A percentile compares a stretch with the other conserved stretches of the same genome.
These are phyloP conservation scores for Pestalotiopsis sp. DNA, from an alignment of 2,329 filamentous ascomycete species.

Conservation along the genomic window DNA sequence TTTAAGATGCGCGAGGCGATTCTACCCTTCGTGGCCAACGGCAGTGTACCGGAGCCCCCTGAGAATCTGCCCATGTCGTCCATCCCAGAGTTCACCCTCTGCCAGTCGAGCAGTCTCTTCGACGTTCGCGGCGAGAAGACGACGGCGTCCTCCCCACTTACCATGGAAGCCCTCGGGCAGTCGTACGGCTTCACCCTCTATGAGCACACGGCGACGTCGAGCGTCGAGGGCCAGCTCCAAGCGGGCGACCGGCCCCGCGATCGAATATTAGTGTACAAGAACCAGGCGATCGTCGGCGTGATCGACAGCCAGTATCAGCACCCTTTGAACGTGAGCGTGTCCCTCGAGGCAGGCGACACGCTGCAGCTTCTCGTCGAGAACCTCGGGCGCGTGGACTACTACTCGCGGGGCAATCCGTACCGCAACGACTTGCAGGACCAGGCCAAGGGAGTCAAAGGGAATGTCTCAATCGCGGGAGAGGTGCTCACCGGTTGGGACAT, in stretches of 20 bases:
- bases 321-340: slow-evolving; percentile 39
- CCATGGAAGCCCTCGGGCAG: slow-evolving; percentile 49
- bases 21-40: slow-evolving; percentile 35
- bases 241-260: slow-evolving; percentile 43
- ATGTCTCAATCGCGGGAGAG: slow-evolving; percentile 41
- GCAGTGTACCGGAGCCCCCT: slow-evolving; percentile 40
- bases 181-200: slow-evolving; percentile 48
- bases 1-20: slow-evolving; percentile 41
- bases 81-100: slow-evolving; percentile 39
- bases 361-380: slow-evolving; percentile 51
- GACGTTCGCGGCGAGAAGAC: slow-evolving; percentile 31
- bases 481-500: slow-evolving; percentile 41
- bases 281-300: slow-evolving; percentile 41
- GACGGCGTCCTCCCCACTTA: slow-evolving; percentile 32
- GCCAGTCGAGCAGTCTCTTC: slow-evolving; percentile 41
- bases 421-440: slow-evolving; percentile 41
- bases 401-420: slow-evolving; percentile 34
- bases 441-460: slow-evolving; percentile 46
- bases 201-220: slow-evolving; percentile 32
- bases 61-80: slow-evolving; percentile 32
- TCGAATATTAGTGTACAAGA: slow-evolving; percentile 50
- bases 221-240: slow-evolving; percentile 34
- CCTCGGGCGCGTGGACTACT: slow-evolving; percentile 51
- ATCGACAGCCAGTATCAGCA: slow-evolving; percentile 47
- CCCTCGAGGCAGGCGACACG: slow-evolving; percentile 39